These are phyloP conservation scores for Geotrichum candidum DNA, from an alignment of 1,139 yeast species.

Conservation along the genomic window DNA sequence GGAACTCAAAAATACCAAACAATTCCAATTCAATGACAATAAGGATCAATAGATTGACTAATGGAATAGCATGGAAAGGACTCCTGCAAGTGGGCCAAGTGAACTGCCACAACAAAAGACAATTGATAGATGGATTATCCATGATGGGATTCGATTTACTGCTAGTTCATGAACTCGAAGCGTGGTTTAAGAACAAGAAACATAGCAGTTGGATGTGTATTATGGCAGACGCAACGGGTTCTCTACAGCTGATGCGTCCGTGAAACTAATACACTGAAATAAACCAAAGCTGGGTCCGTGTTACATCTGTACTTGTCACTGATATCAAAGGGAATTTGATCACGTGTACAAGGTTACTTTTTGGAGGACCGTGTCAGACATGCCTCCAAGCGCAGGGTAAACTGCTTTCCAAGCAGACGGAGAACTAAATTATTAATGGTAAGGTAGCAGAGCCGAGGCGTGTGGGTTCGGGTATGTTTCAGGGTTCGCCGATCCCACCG, in stretches of 20 bases:
- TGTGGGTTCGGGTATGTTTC: neutral
- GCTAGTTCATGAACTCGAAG: too few species aligned
- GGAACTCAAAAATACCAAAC: too few species aligned
- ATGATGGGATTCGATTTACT: too few species aligned
- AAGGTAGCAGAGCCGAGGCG: neutral
- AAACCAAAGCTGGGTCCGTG: neutral
- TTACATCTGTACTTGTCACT: constrained; percentile 1
- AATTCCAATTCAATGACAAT: too few species aligned
- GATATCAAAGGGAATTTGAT: constrained; percentile 1
- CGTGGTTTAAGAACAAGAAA: too few species aligned
- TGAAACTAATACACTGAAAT: neutral
- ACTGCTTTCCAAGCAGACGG: neutral
- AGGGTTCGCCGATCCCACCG: neutral
- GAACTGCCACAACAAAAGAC: too few species aligned
- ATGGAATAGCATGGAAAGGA: too few species aligned
- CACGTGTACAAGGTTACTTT: constrained; percentile 16
- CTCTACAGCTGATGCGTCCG: constrained; percentile 8
- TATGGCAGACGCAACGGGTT: constrained; percentile 14
- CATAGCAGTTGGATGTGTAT: constrained; percentile 1
- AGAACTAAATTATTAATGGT: neutral
- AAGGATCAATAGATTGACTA: too few species aligned
- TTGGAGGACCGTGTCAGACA: neutral
- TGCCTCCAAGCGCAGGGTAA: neutral
- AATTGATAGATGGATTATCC: too few species aligned
- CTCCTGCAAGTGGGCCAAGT: too few species aligned